Evolutionary conservation across 495 filamentous ascomycete species (phyloP), one percentile per base, ranked within the genome.

Genomic region (Daldinia vernicosa): DNA sequence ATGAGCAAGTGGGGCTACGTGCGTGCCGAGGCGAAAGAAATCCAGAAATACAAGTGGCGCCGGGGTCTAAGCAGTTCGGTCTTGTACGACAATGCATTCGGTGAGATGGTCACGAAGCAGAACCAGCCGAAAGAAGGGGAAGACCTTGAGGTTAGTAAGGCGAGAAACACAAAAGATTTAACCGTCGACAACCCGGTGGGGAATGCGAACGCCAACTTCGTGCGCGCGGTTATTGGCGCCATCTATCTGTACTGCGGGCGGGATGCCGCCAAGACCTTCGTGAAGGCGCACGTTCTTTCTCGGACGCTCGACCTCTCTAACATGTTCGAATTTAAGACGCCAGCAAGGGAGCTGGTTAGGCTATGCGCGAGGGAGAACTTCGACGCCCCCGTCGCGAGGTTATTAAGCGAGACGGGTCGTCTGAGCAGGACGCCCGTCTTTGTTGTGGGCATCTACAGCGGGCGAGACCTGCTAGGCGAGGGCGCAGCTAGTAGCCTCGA

Each of bases 361-460:
- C 84, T 99, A 27, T 98, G 95, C 78, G 89, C 87, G 22, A 85
- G 95, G 35, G 95, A 99, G 81, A 89, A 90, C 69, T 98, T 98
- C 80, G 93, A 95, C 64, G 78, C 86, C 0, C 96, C 96, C 5
- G 88, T 97, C 19, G 95, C 95, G 33, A 87, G 94, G 57, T 85
- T 98, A 43, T 82, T 96, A 56, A 90, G 87, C 66, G 95, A 99
- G 83, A 97, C 95, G 15, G 95, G 95, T 75, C 87, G 96, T 60
- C 77, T 84, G 72, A 93, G 89, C 70, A 87, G 92, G 75, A 88
- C 89, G 69, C 95, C 95, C 8, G 95, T 98, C 37, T 98, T 92
- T 74, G 88, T 97, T n/a, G 93, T 99, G 14, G 96, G 95, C 26
- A 93, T 98, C 62, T 99, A 89, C 82, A 92, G 89, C 43, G 96